Evolutionary conservation across 768 basidiomycete species (phyloP).

Genomic region (Podaxis carcinomalis): DNA sequence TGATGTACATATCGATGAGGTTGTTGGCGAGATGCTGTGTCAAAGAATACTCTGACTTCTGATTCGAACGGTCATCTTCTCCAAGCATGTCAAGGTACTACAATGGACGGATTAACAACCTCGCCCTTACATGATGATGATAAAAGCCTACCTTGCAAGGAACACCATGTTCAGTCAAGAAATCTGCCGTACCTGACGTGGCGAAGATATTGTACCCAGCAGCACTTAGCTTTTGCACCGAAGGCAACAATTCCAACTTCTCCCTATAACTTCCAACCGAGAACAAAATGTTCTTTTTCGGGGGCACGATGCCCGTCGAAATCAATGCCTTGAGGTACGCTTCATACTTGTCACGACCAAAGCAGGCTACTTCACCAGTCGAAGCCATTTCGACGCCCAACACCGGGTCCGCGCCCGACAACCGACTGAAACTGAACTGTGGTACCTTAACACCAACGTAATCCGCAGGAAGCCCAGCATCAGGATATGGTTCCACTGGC

Average conservation of each 20-base stretch:
- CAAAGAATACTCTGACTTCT: conserved; percentile 97
- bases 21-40: conserved; percentile 96
- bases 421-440: conserved; percentile 97
- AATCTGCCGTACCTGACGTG: conserved; percentile 95
- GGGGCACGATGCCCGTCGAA: conserved; percentile 90
- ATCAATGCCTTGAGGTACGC: conserved; percentile 97
- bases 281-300: conserved; percentile 96
- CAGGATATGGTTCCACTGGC: conserved; percentile 88
- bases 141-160: conserved; percentile 75
- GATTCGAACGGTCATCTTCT: conserved; percentile 66
- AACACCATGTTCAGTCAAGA: conserved; percentile 94
- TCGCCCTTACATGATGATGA: neutral
- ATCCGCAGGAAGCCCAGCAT: conserved; percentile 78
- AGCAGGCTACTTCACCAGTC: conserved; percentile 98
- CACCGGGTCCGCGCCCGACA: conserved; percentile 96
- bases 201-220: conserved; percentile 97
- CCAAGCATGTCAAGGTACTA: conserved; percentile 89
- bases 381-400: conserved; percentile 99
- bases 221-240: conserved; percentile 89
- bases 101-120: conserved; percentile 1
- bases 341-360: conserved; percentile 96
- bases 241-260: conserved; percentile 93
- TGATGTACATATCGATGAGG: conserved; percentile 99
- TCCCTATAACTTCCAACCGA: conserved; percentile 97
- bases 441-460: conserved; percentile 99